Evolutionary conservation across 805 yeast species (phyloP), one percentile per base, ranked within the genome.

Genomic region (Metschnikowia gelsemii): DNA sequence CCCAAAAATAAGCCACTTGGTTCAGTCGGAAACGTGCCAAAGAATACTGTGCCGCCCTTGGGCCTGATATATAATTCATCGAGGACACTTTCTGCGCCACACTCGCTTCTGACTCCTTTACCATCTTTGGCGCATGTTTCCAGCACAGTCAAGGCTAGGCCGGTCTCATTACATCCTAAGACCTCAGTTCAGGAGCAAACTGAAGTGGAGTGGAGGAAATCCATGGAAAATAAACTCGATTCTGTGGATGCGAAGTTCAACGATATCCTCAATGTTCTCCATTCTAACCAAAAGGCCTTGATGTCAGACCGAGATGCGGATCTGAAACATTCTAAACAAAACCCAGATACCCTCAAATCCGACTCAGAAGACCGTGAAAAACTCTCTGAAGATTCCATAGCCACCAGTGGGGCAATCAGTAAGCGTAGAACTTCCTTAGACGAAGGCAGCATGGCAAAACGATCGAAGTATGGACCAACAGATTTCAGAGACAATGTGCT

Each of bases 401-500:
- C 18, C 5, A 12, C 11, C 21, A 22, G 2, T 26, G 40, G 9
- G 23, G 32, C 22, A 25, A 38, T 12, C 13, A 26, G 3, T 17
- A 20, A 19, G 17, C 27, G 28, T 11, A 18, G 31, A 32, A 8
- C 27, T 25, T 23, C 30, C 17, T 13, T 14, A 18, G 38, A 19
- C n/a, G 31, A 17, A 21, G 37, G 17, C 12, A 9, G 25, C 29
- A 18, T 17, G 23, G 20, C 20, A 12, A 25, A 30, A 19, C 40
- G 37, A n/a, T n/a, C 33, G 18, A 35, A 28, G 26, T 32, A 32
- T 24, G 35, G 31, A 4, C 29, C 29, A 16, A 28, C 22, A 12
- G 42, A 71, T 43, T 70, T 72, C 47, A 49, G 74, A 7, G 57
- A 62, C 38, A 64, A 63, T 1, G 56, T 63, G n/a, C 43, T 76